Evolutionary conservation across 345 rosid species (phyloP).

Genomic region (Linum lewisii): DNA sequence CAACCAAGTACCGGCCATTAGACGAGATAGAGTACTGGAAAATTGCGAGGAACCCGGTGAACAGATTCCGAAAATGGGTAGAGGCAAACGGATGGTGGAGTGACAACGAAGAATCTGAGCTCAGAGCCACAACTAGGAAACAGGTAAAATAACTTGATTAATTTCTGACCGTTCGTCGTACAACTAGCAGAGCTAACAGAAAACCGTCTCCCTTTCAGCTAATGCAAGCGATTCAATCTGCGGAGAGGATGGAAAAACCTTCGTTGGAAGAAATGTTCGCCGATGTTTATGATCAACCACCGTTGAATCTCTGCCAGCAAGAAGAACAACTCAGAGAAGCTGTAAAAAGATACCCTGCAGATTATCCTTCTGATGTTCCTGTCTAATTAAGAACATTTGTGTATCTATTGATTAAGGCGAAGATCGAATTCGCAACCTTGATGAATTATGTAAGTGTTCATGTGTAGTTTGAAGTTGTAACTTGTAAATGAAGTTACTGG

Average conservation of each 20-base stretch:
- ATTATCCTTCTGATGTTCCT: slow-evolving; percentile 53
- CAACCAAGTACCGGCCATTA: slow-evolving; percentile 54
- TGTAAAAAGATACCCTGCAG: slow-evolving; percentile 35
- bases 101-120: slow-evolving; percentile 43
- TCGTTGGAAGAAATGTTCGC: slow-evolving; percentile 43
- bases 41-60: slow-evolving; percentile 53
- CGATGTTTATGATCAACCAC: slow-evolving; percentile 54
- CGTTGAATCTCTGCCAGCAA: slow-evolving; percentile 52
- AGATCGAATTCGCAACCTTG: no score
- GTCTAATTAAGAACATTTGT: slow-evolving; percentile 10
- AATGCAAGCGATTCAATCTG: slow-evolving; percentile 53
- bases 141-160: slow-evolving; percentile 32
- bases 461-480: no score
- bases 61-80: slow-evolving; percentile 53
- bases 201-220: slow-evolving; percentile 24
- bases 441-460: no score
- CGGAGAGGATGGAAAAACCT: slow-evolving; percentile 54
- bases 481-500: no score
- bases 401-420: neutral
- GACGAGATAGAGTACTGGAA: slow-evolving; percentile 71
- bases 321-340: slow-evolving; percentile 43
- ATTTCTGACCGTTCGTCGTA: neutral
- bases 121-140: slow-evolving; percentile 38
- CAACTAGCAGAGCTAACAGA: neutral
- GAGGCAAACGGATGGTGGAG: slow-evolving; percentile 72